These are phyloP conservation scores for Lizonia empirigonia DNA, from an alignment of 2,329 filamentous ascomycete species.

Conservation along the genomic window DNA sequence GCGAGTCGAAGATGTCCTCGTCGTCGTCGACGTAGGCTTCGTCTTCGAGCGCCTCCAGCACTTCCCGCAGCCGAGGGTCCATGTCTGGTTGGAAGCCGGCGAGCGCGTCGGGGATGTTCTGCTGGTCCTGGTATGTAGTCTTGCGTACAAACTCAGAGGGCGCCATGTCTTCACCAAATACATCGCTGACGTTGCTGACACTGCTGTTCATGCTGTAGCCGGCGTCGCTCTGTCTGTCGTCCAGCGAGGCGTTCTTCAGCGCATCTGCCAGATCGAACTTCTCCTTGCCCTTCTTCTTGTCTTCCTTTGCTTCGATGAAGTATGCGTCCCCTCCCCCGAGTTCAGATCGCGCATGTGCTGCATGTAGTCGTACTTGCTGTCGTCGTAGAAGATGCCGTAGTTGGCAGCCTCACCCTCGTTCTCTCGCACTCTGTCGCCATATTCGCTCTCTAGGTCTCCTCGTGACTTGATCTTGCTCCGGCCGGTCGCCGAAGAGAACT, in stretches of 20 bases:
- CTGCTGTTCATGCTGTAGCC: constrained; percentile 52
- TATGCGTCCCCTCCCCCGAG: constrained; percentile 69
- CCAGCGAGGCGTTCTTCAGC: constrained; percentile 60
- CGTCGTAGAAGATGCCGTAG: constrained; percentile 92
- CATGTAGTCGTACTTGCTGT: constrained; percentile 98
- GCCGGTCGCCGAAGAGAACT: constrained; percentile 36
- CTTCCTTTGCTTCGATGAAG: constrained; percentile 76
- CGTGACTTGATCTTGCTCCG: constrained; percentile 67
- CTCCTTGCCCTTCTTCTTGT: constrained; percentile 70
- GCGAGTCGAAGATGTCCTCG: constrained; percentile 80
- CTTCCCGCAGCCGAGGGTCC: constrained; percentile 90
- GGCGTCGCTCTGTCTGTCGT: constrained; percentile 50
- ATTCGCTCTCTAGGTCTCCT: constrained; percentile 74
- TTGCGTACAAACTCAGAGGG: constrained; percentile 79
- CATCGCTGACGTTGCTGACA: constrained; percentile 51
- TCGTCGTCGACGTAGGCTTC: constrained; percentile 88
- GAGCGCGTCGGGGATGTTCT: constrained; percentile 88
- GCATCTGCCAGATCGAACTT: constrained; percentile 85
- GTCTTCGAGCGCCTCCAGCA: constrained; percentile 90
- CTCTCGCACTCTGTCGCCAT: constrained; percentile 73
- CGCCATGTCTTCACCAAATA: constrained; percentile 75
- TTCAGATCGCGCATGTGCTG: constrained; percentile 92
- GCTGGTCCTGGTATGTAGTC: constrained; percentile 86
- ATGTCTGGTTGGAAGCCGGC: constrained; percentile 96
- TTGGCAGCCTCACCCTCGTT: constrained; percentile 97